Evolutionary conservation across 164 flowering plant genomes (phyloP), one percentile per base, ranked within the genome.

Genomic region (Aristolochia californica): DNA sequence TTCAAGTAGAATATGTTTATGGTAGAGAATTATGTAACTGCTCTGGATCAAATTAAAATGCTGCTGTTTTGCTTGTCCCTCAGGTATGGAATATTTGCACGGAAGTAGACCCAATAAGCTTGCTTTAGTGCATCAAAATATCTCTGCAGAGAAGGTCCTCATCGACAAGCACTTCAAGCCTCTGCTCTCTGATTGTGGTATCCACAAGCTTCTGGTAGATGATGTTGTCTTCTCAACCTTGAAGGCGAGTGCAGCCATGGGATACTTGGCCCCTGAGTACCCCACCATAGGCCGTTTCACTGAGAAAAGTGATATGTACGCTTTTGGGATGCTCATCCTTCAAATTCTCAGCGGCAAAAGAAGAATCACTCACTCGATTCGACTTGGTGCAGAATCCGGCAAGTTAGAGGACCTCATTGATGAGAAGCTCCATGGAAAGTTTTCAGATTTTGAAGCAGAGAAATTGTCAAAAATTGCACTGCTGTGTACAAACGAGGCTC

Each of bases 241-340:
- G 53, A 94, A 94, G 68, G 78, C 85, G 59, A 81, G 87, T 68
- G 99, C 99, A 63, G 99, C 99, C 45, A 84, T 84, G 93, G 99
- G 99, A 25, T 94, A 94, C 70, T 72, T 94, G 5, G 96, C 99
- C 52, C 99, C 97, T 0, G 99, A 94, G 57, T 94, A 94, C 76
- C 76, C 86, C 10, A 80, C 80, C 40, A 84, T 88, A 0, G 99
- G 99, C 52, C 78, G 85, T 22, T 87, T 89, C 70, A 93, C 97
- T 0, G 84, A 82, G 34, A 83, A 85, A 72, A 93, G 97, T 48
- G 96, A 93, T 27, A 70, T 89, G 1, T 93, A 85, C 59, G 96
- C 99, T 17, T 89, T 87, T 69, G 99, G 99, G 16, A 72, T 85
- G 69, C 69, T 93, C 28, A 52, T 87, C 4, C 66, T 87, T 56